Evolutionary conservation across 1,284 basidiomycete genomes (phyloP).

Genomic region (Puccinia novopanici): DNA sequence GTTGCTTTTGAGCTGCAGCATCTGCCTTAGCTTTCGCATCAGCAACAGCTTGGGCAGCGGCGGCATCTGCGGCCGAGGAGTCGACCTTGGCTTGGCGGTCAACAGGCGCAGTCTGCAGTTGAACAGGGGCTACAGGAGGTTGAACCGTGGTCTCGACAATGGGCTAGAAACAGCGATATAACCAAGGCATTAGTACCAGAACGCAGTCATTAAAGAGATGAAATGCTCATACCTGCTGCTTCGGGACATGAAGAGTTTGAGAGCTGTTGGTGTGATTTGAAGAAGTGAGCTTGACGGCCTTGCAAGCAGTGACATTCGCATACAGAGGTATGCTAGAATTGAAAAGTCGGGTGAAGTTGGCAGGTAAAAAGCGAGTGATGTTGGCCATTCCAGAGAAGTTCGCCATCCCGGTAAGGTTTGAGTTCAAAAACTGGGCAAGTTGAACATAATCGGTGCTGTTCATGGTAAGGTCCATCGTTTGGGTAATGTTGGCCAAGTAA

Average conservation of each 20-base stretch:
- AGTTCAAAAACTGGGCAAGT: background rate
- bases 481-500: slow-evolving; percentile 7
- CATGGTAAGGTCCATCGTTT: background rate
- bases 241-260: background rate
- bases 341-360: slow-evolving; percentile 26
- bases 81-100: background rate
- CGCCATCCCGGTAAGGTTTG: background rate
- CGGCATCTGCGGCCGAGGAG: background rate
- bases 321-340: background rate
- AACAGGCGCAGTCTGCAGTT: background rate
- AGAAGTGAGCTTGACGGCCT: background rate
- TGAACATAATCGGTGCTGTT: background rate
- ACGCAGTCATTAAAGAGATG: background rate
- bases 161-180: background rate
- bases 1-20: too few relatives aligned
- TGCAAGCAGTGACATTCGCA: background rate
- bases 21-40: background rate
- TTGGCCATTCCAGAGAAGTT: slow-evolving; percentile 15
- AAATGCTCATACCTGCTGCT: background rate
- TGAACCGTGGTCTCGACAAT: background rate
- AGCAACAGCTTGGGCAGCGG: too few relatives aligned
- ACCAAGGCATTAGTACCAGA: background rate
- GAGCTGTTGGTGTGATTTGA: background rate
- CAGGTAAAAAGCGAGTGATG: background rate
- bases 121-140: background rate